Base-by-base conservation (phyloP, 352 stramenopile genomes). In the Globisporangium nodosum region DNA sequence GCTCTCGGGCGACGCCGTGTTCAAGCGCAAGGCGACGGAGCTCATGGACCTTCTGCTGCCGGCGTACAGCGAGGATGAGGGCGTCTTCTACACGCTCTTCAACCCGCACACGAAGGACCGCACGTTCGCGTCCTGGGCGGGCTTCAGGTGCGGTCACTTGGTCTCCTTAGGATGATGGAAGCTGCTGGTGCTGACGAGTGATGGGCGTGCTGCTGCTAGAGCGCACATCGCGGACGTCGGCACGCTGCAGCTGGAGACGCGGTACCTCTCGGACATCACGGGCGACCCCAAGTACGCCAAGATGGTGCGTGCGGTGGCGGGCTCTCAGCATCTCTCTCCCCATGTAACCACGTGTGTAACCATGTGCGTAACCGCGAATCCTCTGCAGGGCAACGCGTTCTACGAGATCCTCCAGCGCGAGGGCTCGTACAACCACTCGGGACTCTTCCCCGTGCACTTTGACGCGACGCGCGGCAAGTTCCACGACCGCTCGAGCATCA, bases 21-120 rank as follows among this genome's bases (percentile, higher is more conserved):
- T 99, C 71, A 87, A 98, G 52, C 69, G 90, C 13, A 96, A 98
- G 59, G 96, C 96, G 13, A 59, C 82, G 33, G 93, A 99, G 68
- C 80, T 99, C 47, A 96, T 92, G 57, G 79, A 97, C 33, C 59
- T 91, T 47, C 71, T 99, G 1, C 63, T 92, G 18, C 82, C 82
- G 43, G 87, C 96, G 5, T 99, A 98, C 65, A 69, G 97, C 40
- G 85, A 85, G 9, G 59, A 75, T 20, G 87, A 89, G 31, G 93
- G 96, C 21, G 87, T 99, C 33, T 98, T 97, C 27, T 92, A 89
- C 63, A 89, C 82, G 18, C 64, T 88, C 31, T 83, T 96, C 27
- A 97, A 98, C 60, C 85, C 97, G 16, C 75, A 89, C 51, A 88
- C 80, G 5, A 76, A 87, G 56, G 33, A 71, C 13, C 47, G 27